Percentiles rank a stretch among this genome's conserved stretches.
These are phyloP conservation scores for Teratosphaeria destructans DNA, from an alignment of 2,329 filamentous ascomycete species.

Conservation along the genomic window DNA sequence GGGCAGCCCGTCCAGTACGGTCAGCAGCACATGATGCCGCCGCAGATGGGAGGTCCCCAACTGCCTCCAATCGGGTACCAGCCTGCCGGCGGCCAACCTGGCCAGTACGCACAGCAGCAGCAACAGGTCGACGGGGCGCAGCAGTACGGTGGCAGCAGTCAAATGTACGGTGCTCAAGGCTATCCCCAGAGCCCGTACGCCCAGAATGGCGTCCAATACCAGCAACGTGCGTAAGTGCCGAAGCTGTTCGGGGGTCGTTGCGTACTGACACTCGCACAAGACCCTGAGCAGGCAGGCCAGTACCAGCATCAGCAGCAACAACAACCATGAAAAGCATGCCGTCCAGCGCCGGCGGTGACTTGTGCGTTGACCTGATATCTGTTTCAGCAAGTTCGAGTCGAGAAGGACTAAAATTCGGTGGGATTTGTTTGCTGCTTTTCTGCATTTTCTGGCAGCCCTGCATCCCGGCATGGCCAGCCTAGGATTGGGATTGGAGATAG, in stretches of 20 bases:
- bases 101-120: constrained; percentile 37
- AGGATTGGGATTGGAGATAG: constrained; percentile 2
- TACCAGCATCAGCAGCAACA: constrained; percentile 13
- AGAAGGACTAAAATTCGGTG: not conserved
- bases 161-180: constrained; percentile 37
- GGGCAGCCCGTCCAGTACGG: constrained; percentile 37
- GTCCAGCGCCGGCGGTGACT: not conserved
- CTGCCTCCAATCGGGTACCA: constrained; percentile 43
- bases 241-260: constrained; percentile 4
- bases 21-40: constrained; percentile 34
- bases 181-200: constrained; percentile 43
- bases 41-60: constrained; percentile 37
- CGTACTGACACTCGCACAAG: constrained; percentile 13
- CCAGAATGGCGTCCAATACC: constrained; percentile 38
- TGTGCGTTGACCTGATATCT: not conserved
- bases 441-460: constrained; percentile 9
- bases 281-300: constrained; percentile 10
- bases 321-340: not conserved
- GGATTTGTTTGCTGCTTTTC: not conserved
- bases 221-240: constrained; percentile 24
- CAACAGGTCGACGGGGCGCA: constrained; percentile 39
- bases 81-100: constrained; percentile 34
- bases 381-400: not conserved
- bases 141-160: constrained; percentile 35
- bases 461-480: constrained; percentile 5